A percentile compares a stretch with the other conserved stretches of the same genome.
These are phyloP conservation scores for Magnusiomyces sp. DNA, from an alignment of 1,139 yeast species.

Conservation along the genomic window DNA sequence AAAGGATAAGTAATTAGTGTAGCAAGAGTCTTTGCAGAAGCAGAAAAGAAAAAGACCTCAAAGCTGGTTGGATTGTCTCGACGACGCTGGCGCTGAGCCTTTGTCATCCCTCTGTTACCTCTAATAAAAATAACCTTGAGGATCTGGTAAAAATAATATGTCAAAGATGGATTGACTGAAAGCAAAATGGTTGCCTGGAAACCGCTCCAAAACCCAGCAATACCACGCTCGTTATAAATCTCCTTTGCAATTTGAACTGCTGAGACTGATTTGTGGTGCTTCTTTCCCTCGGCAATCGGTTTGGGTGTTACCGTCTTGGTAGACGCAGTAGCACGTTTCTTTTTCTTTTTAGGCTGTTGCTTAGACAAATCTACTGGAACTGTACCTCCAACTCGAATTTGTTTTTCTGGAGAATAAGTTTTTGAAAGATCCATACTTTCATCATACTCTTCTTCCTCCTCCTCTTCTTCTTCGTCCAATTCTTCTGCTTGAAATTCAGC, in stretches of 20 bases:
- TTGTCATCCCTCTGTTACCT: background rate
- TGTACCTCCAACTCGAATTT: background rate
- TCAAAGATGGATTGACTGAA: slow-evolving; percentile 68
- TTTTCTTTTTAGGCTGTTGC: background rate
- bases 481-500: background rate
- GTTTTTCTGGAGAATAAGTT: background rate
- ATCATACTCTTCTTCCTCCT: background rate
- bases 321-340: background rate
- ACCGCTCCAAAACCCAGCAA: slow-evolving; percentile 70
- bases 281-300: background rate
- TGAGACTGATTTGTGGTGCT: slow-evolving; percentile 5
- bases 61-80: slow-evolving; percentile 25
- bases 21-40: slow-evolving; percentile 30
- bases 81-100: slow-evolving; percentile 19
- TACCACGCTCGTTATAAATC: slow-evolving; percentile 50
- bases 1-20: slow-evolving; percentile 30
- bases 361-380: background rate
- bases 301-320: too few relatives aligned
- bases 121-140: slow-evolving; percentile 20
- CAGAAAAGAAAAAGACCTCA: slow-evolving; percentile 28
- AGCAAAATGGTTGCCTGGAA: slow-evolving; percentile 61
- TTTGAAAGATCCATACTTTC: background rate
- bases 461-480: slow-evolving; percentile 4
- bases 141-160: slow-evolving; percentile 39
- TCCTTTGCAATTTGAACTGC: slow-evolving; percentile 34